Conservation (phyloP, 345 rosid genomes). For the Citrus sinensis region DVS_A1.0 CM039169.1:27595501-27596000, state of each 20-base stretch:
- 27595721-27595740: neutral
- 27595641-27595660: slow-evolving; percentile 14
- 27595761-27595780: neutral
- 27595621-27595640: slow-evolving; percentile 97
- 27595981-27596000: slow-evolving; percentile 39
- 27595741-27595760: neutral
- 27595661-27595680: neutral
- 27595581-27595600: slow-evolving; percentile 96
- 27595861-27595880: slow-evolving; percentile 97
- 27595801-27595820: neutral
- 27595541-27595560: slow-evolving; percentile 34
- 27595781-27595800: neutral
- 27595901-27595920: slow-evolving; percentile 22
- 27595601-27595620: slow-evolving; percentile 96
- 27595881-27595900: slow-evolving; percentile 80
- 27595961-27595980: slow-evolving; percentile 7
- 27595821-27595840: slow-evolving; percentile 48
- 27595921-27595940: neutral
- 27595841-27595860: slow-evolving; percentile 92
- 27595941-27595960: neutral
- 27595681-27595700: slow-evolving; percentile 5
- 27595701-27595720: neutral
- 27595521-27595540: neutral
- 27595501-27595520: slow-evolving; percentile 10
- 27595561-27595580: slow-evolving; percentile 94